These are phyloP conservation scores for Mallotus repandus DNA, from an alignment of 441 rosid species.

Conservation along the genomic window DNA sequence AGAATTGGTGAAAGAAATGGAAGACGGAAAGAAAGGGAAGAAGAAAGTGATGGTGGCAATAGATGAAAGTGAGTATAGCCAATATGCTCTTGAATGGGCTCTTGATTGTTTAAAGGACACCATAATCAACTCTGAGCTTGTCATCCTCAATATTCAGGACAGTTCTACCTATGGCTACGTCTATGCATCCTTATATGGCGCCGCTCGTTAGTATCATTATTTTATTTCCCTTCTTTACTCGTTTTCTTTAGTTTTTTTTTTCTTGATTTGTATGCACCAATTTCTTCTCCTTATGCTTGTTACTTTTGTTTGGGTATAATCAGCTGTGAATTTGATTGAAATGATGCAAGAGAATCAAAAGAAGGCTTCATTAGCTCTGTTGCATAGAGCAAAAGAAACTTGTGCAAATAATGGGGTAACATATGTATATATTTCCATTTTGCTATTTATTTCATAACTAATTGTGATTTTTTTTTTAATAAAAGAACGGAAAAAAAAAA, in stretches of 20 bases:
- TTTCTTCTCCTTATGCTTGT: not conserved
- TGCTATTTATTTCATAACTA: too few species aligned
- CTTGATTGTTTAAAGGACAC: constrained; percentile 42
- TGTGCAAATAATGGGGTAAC: constrained; percentile 61
- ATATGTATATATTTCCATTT: too few species aligned
- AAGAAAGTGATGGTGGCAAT: constrained; percentile 70
- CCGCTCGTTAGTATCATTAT: constrained; percentile 41
- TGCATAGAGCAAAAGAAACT: constrained; percentile 50
- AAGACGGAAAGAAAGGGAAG: constrained; percentile 17
- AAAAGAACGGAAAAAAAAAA: too few species aligned
- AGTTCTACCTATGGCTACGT: constrained; percentile 34
- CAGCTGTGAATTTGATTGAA: constrained; percentile 57
- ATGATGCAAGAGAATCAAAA: constrained; percentile 50
- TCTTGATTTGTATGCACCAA: too few species aligned
- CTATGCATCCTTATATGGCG: constrained; percentile 49
- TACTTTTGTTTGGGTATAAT: not conserved
- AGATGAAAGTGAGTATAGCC: constrained; percentile 65
- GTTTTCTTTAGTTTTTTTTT: too few species aligned
- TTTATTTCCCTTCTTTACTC: not conserved
- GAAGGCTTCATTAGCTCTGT: constrained; percentile 38
- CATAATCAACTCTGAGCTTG: constrained; percentile 34
- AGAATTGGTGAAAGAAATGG: constrained; percentile 4
- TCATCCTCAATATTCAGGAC: constrained; percentile 59
- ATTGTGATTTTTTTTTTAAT: too few species aligned
- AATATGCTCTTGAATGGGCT: constrained; percentile 55